Percentiles rank a stretch among this genome's conserved stretches.
These are phyloP conservation scores for Amniculicola lignicola DNA, from an alignment of 495 filamentous ascomycete genomes.

Conservation along the genomic window DNA sequence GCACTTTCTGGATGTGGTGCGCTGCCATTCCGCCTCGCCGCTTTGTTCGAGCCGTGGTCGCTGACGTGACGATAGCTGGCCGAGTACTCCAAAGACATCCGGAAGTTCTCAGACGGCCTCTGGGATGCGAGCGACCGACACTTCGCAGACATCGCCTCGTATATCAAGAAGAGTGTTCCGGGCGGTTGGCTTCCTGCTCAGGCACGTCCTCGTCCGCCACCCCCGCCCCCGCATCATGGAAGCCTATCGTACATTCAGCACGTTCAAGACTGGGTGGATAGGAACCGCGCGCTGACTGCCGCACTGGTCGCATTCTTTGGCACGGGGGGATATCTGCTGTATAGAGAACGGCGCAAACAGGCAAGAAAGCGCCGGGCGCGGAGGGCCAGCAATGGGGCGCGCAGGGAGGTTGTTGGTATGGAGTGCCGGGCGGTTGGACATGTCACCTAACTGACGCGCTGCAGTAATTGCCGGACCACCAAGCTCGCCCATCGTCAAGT, in stretches of 20 bases:
- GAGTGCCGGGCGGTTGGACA: neutral
- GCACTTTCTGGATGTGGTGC: constrained; percentile 57
- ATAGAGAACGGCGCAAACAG: constrained; percentile 56
- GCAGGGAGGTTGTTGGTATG: constrained; percentile 77
- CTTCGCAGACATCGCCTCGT: constrained; percentile 21
- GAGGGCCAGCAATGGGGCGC: constrained; percentile 75
- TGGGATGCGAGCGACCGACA: constrained; percentile 27
- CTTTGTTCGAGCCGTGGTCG: neutral
- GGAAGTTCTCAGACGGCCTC: constrained; percentile 24
- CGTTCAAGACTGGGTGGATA: constrained; percentile 59
- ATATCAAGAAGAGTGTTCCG: constrained; percentile 23
- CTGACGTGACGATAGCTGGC: constrained; percentile 54
- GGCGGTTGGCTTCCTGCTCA: constrained; percentile 35
- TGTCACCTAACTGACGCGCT: neutral
- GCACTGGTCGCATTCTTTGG: constrained; percentile 66
- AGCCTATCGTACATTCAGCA: constrained; percentile 46
- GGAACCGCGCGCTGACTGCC: constrained; percentile 67
- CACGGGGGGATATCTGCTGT: constrained; percentile 63
- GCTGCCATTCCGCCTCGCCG: neutral
- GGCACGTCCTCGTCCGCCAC: constrained; percentile 45
- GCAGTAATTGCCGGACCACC: constrained; percentile 76
- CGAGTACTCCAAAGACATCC: constrained; percentile 67
- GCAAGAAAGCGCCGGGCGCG: constrained; percentile 69
- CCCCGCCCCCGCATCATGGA: constrained; percentile 43
- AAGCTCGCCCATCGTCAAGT: constrained; percentile 72